Evolutionary conservation across 208 protist species (phyloP), one percentile per base, ranked within the genome.

Genomic region (Strigomonas galati): DNA sequence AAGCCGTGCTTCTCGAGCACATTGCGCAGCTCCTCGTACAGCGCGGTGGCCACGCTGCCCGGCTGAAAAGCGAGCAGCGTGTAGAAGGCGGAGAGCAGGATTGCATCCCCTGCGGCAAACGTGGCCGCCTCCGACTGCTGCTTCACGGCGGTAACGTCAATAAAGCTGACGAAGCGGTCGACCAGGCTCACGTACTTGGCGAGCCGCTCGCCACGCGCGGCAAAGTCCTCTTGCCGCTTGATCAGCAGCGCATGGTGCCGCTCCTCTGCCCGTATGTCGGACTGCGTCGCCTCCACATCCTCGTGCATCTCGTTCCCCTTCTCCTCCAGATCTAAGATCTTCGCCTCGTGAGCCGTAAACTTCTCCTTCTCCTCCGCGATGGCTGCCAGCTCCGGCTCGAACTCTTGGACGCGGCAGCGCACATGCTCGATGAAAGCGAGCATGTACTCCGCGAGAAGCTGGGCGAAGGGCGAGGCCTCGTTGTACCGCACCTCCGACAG

Each of bases 81-180:
- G 63, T 72, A 78, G 62, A 81, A 81, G n/a, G 83, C 80, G 10
- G 90, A 73, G 32, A 91, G 55, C n/a, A 91, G 69, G 27, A 93
- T 66, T 21, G 82, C 61, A 66, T 89, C 78, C 0, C 76, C 90
- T 51, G 82, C 76, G 26, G 76, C 83, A 40, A 71, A 78, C 58
- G 53, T 57, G 12, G 77, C 74, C 30, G 52, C 49, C 56, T 21
- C 51, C 37, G 32, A n/a, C 35, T 72, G 78, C 62, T 67, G 65
- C 44, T 57, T 31, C 35, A 79, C 51, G 19, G 62, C 60, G 43
- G 44, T 62, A 44, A 27, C 69, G 54, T 23, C 48, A 23, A 71
- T n/a, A 55, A 91, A 92, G 32, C 72, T 59, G 37, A 68, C 69
- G 71, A 93, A 92, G 5, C 79, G 65, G 63, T 95, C 90, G 43